Evolutionary conservation across 208 protist species (phyloP), one percentile per base, ranked within the genome.

Genomic region (Trypanosoma vivax): DNA sequence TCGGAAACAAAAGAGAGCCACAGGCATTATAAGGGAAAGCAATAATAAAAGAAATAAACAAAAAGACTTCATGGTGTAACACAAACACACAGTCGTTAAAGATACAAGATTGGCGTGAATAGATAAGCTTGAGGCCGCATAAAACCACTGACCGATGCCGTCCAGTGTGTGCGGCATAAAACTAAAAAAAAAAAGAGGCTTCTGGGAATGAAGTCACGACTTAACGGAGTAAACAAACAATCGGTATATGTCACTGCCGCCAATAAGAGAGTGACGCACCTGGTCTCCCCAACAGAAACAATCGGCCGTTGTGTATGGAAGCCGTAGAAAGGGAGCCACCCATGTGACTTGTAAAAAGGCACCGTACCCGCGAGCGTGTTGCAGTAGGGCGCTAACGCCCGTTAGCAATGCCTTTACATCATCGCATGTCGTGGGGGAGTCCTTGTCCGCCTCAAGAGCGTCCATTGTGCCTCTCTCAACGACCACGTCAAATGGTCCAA

Each of bases 381-480:
- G 18, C 31, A 90, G 54, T 23, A 79, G 83, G 21, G 37, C 45
- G 58, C 70, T 82, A 10, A 88, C 79, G 29, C 89, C 69, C 14
- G 29, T 33, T 5, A 92, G 68, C 85, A 92, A 90, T 9, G 39
- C 43, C n/a, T 64, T 60, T 35, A 93, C 69, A 45, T 90, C 71
- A 5, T 70, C 71, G 5, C 80, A 64, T 60, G 73, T 74, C n/a
- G 41, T 50, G 0, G 59, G 39, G 28, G 63, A 73, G 0, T 49
- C 38, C 21, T 83, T 81, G 50, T 79, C 76, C 3, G 79, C 72
- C 55, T 93, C 79, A 40, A 93, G 50, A 2, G 82, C 79, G 51
- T 93, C 86, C 86, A 93, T 90, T 49, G 79, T 90, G 16, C 79
- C 82, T 67, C 89, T 93, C 41, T 93, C 86, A 21, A 93, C 46